Percentiles rank a stretch among this genome's conserved stretches.
phyloP scores from a whole-genome alignment of 495 filamentous ascomycete genomes.

The Usnea hakonensis region DNA sequence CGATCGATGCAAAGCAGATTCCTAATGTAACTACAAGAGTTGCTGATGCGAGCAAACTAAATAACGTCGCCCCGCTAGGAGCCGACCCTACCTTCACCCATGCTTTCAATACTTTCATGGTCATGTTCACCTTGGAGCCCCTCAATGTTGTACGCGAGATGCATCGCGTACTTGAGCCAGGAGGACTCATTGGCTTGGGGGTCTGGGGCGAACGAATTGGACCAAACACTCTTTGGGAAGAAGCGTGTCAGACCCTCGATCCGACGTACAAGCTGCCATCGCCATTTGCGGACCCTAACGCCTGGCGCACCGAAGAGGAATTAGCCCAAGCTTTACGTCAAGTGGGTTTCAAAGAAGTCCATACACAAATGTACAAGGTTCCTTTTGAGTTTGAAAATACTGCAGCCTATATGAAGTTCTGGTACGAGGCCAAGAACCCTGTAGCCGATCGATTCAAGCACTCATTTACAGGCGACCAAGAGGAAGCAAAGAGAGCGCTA shows the following conservation, averaged over 20 bases:
- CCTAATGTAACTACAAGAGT: not conserved
- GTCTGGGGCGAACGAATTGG: slow-evolving; percentile 11
- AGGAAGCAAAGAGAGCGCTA: not conserved
- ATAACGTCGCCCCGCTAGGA: not conserved
- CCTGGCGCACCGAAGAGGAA: not conserved
- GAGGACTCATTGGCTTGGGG: slow-evolving; percentile 7
- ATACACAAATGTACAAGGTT: not conserved
- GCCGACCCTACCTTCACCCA: not conserved
- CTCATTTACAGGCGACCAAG: not conserved
- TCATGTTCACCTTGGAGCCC: slow-evolving; percentile 12
- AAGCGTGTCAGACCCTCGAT: slow-evolving; percentile 11
- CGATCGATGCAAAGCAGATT: not conserved
- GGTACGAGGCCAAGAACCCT: not conserved
- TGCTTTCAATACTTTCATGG: slow-evolving; percentile 13
- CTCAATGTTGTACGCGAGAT: slow-evolving; percentile 13
- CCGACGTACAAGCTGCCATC: slow-evolving; percentile 2
- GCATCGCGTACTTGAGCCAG: slow-evolving; percentile 8
- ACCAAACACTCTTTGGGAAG: slow-evolving; percentile 4
- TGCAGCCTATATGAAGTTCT: not conserved
- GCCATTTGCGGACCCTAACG: not conserved
- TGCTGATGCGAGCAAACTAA: not conserved
- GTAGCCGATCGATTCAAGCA: not conserved
- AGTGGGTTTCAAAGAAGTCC: not conserved
- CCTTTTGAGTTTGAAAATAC: not conserved
- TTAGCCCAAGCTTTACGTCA: not conserved